phyloP scores from a whole-genome alignment of 495 filamentous ascomycete genomes.

The Podospora comata region DNA sequence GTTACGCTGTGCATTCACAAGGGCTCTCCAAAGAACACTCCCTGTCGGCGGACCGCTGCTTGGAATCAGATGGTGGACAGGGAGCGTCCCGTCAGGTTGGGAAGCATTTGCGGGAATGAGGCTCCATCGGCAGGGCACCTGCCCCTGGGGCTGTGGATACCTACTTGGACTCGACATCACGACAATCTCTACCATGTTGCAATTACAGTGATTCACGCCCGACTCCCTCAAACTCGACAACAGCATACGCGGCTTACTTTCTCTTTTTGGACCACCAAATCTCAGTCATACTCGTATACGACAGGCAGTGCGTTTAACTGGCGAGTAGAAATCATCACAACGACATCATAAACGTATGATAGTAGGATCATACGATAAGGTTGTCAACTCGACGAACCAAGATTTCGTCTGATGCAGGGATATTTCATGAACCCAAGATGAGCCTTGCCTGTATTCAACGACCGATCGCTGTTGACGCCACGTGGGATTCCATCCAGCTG shows the following conservation, averaged over 20 bases:
- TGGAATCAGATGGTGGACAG: not conserved
- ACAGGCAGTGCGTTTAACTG: not conserved
- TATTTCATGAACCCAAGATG: not conserved
- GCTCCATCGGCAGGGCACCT: not conserved
- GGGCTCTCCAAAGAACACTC: not conserved
- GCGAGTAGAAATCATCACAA: not conserved
- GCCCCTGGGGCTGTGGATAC: not conserved
- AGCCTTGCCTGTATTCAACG: not conserved
- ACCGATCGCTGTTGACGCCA: not conserved
- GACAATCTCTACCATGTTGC: not conserved
- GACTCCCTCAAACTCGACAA: not conserved
- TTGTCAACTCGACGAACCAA: not conserved
- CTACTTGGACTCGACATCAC: not conserved
- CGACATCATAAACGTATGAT: not conserved
- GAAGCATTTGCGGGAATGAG: not conserved
- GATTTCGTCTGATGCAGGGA: not conserved
- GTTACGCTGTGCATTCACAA: not conserved
- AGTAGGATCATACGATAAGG: not conserved
- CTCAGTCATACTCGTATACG: not conserved
- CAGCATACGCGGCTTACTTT: not conserved
- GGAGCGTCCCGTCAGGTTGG: not conserved
- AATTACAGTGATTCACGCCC: not conserved
- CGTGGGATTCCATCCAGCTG: not conserved
- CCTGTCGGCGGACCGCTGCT: not conserved
- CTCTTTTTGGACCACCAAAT: not conserved